These are phyloP conservation scores for Lactifluus echinatus DNA, from an alignment of 768 basidiomycete species.

Conservation along the genomic window DNA sequence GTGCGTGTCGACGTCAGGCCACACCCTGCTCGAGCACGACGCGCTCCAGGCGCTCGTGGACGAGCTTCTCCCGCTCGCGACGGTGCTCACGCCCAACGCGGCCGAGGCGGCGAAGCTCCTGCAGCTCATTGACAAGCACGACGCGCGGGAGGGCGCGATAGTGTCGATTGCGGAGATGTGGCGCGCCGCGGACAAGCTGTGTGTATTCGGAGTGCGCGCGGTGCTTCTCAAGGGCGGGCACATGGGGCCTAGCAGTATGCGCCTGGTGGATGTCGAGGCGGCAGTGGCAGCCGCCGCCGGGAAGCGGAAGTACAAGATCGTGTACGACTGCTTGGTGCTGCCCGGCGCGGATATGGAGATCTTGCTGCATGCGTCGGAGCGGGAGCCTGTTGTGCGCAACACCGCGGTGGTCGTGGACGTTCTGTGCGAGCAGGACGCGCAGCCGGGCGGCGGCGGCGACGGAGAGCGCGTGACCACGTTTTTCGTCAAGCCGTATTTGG, in stretches of 20 bases:
- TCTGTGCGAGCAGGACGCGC: constrained; percentile 34
- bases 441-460: constrained; percentile 16
- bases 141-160: constrained; percentile 27
- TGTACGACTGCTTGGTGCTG: constrained; percentile 21
- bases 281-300: neutral
- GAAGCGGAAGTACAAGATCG: neutral
- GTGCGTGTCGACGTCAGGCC: constrained; percentile 84
- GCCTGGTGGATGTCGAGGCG: constrained; percentile 36
- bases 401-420: constrained; percentile 52
- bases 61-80: constrained; percentile 62
- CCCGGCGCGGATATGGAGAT: constrained; percentile 57
- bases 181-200: constrained; percentile 41
- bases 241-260: constrained; percentile 30
- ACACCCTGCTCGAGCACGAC: constrained; percentile 58
- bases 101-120: constrained; percentile 69
- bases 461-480: constrained; percentile 30
- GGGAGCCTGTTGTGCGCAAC: constrained; percentile 17
- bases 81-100: constrained; percentile 79
- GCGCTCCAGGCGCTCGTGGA: constrained; percentile 52
- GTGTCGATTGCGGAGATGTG: constrained; percentile 52
- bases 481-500: constrained; percentile 52
- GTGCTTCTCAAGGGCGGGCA: constrained; percentile 88
- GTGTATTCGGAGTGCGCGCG: constrained; percentile 40
- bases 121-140: constrained; percentile 26
- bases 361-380: constrained; percentile 30